Conservation (phyloP, 2,329 filamentous ascomycete species). For the Nemania abortiva region DNA sequence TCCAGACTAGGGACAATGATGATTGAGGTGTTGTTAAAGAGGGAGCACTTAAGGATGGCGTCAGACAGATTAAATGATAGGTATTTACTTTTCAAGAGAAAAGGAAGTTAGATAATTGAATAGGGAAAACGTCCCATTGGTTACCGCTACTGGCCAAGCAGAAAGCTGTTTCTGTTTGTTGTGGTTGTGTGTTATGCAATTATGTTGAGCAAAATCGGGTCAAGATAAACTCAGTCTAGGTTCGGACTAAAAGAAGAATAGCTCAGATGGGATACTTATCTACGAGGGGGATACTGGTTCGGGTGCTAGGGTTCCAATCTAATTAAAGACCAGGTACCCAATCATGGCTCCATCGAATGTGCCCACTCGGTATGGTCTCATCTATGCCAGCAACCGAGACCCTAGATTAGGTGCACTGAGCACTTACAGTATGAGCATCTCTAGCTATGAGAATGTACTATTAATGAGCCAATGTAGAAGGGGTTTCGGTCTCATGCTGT, state of each 20-base stretch:
- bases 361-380: slow-evolving; percentile 20
- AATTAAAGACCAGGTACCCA: slow-evolving; percentile 1
- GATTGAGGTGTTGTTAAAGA: no score
- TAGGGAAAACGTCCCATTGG: no score
- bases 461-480: no score
- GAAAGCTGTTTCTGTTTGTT: no score
- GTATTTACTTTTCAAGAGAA: no score
- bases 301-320: not conserved
- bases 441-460: not conserved
- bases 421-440: not conserved
- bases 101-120: no score
- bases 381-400: not conserved
- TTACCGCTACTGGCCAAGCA: no score
- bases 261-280: not conserved
- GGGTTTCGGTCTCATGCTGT: not conserved
- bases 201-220: not conserved
- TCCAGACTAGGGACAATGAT: no score
- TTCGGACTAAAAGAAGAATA: not conserved
- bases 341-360: slow-evolving; percentile 9
- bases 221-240: not conserved
- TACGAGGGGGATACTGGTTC: not conserved
- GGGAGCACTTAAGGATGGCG: no score
- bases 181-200: no score
- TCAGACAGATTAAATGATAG: no score
- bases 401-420: not conserved